Conservation (phyloP, 1,284 basidiomycete genomes). For the Malassezia psittaci region DNA sequence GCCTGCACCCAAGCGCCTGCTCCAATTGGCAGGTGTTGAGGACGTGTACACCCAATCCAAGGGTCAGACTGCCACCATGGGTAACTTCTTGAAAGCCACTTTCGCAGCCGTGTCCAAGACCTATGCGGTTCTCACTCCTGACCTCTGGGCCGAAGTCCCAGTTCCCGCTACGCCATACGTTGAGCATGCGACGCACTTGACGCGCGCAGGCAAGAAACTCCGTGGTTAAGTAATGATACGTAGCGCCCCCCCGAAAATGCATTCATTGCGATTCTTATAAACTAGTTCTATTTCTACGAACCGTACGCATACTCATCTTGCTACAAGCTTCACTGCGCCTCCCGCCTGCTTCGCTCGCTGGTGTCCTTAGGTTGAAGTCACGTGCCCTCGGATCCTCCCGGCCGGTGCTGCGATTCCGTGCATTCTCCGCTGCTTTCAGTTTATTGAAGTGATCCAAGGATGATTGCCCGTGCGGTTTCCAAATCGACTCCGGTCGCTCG, state of each 20-base stretch:
- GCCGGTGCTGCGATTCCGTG: no score
- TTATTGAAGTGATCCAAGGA: neutral
- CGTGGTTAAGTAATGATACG: conserved; percentile 7
- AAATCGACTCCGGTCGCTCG: conserved; percentile 12
- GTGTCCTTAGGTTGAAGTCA: no score
- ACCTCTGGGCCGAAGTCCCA: conserved; percentile 86
- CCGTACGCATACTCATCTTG: no score
- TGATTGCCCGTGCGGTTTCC: conserved; percentile 17
- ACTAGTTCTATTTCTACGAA: no score
- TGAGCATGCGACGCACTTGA: conserved; percentile 44
- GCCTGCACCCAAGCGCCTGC: conserved; percentile 87
- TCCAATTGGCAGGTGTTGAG: conserved; percentile 94
- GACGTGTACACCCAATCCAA: conserved; percentile 89
- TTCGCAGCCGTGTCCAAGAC: conserved; percentile 96
- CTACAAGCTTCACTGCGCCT: neutral
- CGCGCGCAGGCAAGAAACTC: conserved; percentile 40
- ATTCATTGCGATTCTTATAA: conserved; percentile 2
- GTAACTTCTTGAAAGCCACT: conserved; percentile 99
- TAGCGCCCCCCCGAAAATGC: conserved; percentile 7
- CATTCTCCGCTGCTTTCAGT: no score
- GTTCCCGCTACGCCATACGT: conserved; percentile 55
- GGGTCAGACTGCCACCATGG: conserved; percentile 97
- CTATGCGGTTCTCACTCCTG: conserved; percentile 91
- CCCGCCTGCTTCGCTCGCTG: no score
- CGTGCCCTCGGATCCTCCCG: conserved; percentile 2